Conservation (phyloP, 805 yeast species). For the Metschnikowia dekortorum region DNA sequence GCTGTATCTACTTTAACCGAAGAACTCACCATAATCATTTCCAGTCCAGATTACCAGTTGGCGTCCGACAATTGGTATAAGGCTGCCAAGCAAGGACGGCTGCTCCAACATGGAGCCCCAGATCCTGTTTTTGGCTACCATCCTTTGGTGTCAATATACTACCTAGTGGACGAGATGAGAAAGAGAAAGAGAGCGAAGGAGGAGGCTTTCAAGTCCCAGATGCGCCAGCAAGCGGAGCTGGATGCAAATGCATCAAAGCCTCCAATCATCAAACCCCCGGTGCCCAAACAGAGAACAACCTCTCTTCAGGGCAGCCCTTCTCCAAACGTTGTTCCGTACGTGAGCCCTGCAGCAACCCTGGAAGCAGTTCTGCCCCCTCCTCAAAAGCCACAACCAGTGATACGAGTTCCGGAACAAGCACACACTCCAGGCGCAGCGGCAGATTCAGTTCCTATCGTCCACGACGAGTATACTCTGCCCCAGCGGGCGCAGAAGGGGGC, state of each 20-base stretch:
- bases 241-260: background rate
- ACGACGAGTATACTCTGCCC: background rate
- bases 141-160: slow-evolving; percentile 84
- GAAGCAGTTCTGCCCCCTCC: background rate
- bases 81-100: slow-evolving; percentile 33
- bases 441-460: background rate
- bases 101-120: slow-evolving; percentile 25
- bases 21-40: slow-evolving; percentile 54
- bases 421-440: slow-evolving; percentile 25
- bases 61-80: slow-evolving; percentile 62
- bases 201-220: slow-evolving; percentile 34
- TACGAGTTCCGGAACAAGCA: slow-evolving; percentile 35
- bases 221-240: slow-evolving; percentile 18
- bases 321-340: background rate
- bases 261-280: slow-evolving; percentile 1
- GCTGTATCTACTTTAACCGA: slow-evolving; percentile 52
- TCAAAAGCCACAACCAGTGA: slow-evolving; percentile 1
- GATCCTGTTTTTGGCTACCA: slow-evolving; percentile 88
- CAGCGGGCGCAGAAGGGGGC: slow-evolving; percentile 8
- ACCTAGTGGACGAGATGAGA: slow-evolving; percentile 78
- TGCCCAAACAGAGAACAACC: slow-evolving; percentile 1
- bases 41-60: slow-evolving; percentile 61
- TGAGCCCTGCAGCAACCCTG: slow-evolving; percentile 3
- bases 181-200: slow-evolving; percentile 64
- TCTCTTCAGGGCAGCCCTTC: slow-evolving; percentile 1